These are phyloP conservation scores for Sporormia fimetaria DNA, from an alignment of 495 filamentous ascomycete genomes.

Conservation along the genomic window DNA sequence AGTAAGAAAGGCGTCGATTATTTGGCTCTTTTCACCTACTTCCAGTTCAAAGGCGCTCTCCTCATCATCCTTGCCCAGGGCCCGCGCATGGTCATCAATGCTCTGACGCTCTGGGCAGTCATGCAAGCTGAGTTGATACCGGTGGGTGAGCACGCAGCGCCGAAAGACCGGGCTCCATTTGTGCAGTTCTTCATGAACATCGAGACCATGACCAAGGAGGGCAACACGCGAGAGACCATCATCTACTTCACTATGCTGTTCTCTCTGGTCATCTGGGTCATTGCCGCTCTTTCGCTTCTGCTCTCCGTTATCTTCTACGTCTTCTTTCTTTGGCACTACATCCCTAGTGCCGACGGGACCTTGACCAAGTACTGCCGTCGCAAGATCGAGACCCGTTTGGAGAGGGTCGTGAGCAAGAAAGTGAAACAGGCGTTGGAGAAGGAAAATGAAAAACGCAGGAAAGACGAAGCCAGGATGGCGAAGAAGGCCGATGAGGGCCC, in stretches of 20 bases:
- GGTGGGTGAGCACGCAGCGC: constrained; percentile 39
- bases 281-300: constrained; percentile 63
- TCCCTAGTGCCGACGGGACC: constrained; percentile 64
- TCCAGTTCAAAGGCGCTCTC: constrained; percentile 88
- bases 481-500: constrained; percentile 42
- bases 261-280: constrained; percentile 79
- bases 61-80: constrained; percentile 80
- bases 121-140: constrained; percentile 57
- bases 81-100: constrained; percentile 82
- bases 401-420: constrained; percentile 66
- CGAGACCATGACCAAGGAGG: constrained; percentile 48
- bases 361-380: constrained; percentile 75
- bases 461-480: constrained; percentile 44
- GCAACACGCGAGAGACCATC: constrained; percentile 61
- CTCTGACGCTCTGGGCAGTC: constrained; percentile 73
- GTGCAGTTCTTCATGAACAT: constrained; percentile 48
- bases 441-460: constrained; percentile 50
- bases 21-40: constrained; percentile 85
- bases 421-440: constrained; percentile 76
- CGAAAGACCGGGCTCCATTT: constrained; percentile 36
- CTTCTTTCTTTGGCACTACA: constrained; percentile 80
- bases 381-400: constrained; percentile 73
- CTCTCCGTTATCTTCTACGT: constrained; percentile 67
- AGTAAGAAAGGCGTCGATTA: constrained; percentile 86
- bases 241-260: constrained; percentile 84